Conservation (phyloP, 139 green algal species). For the Chlamydomonas schloesseri region DNA sequence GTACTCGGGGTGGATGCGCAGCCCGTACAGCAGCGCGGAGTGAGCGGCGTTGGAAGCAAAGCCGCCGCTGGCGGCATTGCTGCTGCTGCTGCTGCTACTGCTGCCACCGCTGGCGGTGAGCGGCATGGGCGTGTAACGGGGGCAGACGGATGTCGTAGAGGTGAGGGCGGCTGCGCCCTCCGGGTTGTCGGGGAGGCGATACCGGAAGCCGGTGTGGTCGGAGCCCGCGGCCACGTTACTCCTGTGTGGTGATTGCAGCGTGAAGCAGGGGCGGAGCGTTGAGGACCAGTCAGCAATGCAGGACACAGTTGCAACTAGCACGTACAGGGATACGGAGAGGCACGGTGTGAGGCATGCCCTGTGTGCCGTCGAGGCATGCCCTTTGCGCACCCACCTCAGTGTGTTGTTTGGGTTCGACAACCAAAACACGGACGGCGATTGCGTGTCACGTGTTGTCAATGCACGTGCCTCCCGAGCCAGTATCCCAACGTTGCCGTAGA, state of each 20-base stretch:
- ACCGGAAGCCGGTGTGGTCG: conserved; percentile 9
- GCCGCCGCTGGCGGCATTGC: neutral
- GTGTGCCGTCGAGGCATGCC: too few species aligned
- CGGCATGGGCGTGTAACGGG: conserved; percentile 57
- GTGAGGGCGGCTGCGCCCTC: too few species aligned
- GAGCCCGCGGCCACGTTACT: conserved; percentile 66
- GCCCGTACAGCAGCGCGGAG: conserved; percentile 72
- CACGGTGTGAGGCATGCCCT: neutral
- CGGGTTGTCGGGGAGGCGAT: neutral
- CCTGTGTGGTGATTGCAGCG: too few species aligned
- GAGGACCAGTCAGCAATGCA: too few species aligned
- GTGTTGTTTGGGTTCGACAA: conserved; percentile 83
- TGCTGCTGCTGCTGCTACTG: too few species aligned
- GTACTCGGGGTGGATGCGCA: conserved; percentile 45
- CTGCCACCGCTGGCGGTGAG: neutral
- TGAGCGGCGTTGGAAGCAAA: conserved; percentile 71
- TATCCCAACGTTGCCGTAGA: conserved; percentile 73
- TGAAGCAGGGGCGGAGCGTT: neutral
- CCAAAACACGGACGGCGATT: conserved; percentile 80
- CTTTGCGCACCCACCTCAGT: neutral
- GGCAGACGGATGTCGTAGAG: conserved; percentile 31
- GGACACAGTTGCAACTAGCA: too few species aligned
- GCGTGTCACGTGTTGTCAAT: conserved; percentile 56
- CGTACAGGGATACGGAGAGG: neutral
- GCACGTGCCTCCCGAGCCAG: conserved; percentile 55